A percentile compares a stretch with the other conserved stretches of the same genome.
Conservation (phyloP, 2,329 filamentous ascomycete genomes). For the Colletotrichum karsti region DNA sequence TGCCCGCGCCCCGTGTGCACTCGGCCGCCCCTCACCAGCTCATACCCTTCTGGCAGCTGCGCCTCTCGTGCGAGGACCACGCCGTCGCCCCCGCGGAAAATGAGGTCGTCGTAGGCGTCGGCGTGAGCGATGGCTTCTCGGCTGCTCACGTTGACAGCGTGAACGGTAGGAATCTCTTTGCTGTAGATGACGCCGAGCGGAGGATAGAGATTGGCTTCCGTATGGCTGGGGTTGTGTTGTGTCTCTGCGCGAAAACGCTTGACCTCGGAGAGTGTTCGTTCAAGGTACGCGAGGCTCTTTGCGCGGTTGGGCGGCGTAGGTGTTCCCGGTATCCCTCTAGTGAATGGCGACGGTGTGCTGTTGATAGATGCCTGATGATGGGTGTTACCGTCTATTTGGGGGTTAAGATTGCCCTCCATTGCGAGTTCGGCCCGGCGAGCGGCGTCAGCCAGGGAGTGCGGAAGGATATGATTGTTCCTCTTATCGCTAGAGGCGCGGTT, state of each 20-base stretch:
- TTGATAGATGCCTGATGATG: conserved; percentile 30
- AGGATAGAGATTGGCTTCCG: conserved; percentile 77
- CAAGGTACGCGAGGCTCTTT: conserved; percentile 70
- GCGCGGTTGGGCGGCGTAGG: conserved; percentile 58
- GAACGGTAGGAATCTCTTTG: conserved; percentile 86
- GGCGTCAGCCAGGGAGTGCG: conserved; percentile 33
- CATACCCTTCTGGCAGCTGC: conserved; percentile 85
- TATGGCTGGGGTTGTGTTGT: conserved; percentile 66
- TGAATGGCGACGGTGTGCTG: conserved; percentile 27
- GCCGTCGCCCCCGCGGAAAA: conserved; percentile 88
- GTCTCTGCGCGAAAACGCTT: conserved; percentile 82
- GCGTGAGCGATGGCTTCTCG: conserved; percentile 77
- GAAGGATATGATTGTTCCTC: conserved; percentile 29
- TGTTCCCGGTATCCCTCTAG: conserved; percentile 35
- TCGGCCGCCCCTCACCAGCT: conserved; percentile 75
- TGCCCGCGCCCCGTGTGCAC: conserved; percentile 87
- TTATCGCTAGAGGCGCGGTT: conserved; percentile 52
- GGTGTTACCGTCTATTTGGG: conserved; percentile 52
- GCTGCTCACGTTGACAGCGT: conserved; percentile 77
- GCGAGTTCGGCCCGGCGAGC: conserved; percentile 37
- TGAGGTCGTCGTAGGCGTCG: conserved; percentile 86
- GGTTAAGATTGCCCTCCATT: conserved; percentile 50
- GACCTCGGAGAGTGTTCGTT: conserved; percentile 75
- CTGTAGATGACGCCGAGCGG: conserved; percentile 86
- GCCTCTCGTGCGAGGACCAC: conserved; percentile 87